Conservation (phyloP, 192 early-diverging fungal species). For the Geosiphon pyriformis region DNA sequence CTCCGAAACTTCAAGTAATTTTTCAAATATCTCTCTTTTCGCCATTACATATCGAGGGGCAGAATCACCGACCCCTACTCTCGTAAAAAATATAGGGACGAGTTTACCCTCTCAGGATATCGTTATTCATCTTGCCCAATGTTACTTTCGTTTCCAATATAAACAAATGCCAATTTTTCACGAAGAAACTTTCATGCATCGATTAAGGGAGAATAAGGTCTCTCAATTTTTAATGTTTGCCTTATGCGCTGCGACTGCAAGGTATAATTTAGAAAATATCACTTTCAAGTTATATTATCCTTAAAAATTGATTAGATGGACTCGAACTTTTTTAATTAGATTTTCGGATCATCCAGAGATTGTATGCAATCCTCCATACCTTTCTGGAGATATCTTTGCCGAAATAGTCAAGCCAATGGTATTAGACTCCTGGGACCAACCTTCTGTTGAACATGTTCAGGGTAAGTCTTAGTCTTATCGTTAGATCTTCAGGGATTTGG, state of each 20-base stretch:
- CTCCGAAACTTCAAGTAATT: not conserved
- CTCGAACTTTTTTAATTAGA: constrained; percentile 25
- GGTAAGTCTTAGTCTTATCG: not conserved
- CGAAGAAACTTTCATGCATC: constrained; percentile 37
- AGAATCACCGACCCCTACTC: not conserved
- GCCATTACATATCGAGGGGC: no score
- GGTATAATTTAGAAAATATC: constrained; percentile 26
- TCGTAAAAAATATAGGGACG: not conserved
- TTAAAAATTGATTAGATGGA: no score
- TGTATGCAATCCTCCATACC: constrained; percentile 40
- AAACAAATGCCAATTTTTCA: constrained; percentile 46
- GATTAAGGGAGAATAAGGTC: constrained; percentile 37
- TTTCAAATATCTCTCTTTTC: not conserved
- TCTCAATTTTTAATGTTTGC: constrained; percentile 41
- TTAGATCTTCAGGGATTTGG: no score
- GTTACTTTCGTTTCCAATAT: constrained; percentile 45
- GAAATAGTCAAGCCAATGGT: constrained; percentile 38
- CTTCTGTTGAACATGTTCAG: constrained; percentile 44
- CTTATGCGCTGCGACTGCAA: constrained; percentile 42
- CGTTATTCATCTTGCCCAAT: constrained; percentile 42
- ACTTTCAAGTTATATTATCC: no score
- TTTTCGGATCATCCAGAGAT: constrained; percentile 45
- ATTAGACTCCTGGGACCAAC: constrained; percentile 39
- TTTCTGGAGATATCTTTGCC: constrained; percentile 50
- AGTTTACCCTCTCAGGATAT: constrained; percentile 38